These are phyloP conservation scores for Kwoniella sp. DNA, from an alignment of 768 basidiomycete genomes.

Conservation along the genomic window DNA sequence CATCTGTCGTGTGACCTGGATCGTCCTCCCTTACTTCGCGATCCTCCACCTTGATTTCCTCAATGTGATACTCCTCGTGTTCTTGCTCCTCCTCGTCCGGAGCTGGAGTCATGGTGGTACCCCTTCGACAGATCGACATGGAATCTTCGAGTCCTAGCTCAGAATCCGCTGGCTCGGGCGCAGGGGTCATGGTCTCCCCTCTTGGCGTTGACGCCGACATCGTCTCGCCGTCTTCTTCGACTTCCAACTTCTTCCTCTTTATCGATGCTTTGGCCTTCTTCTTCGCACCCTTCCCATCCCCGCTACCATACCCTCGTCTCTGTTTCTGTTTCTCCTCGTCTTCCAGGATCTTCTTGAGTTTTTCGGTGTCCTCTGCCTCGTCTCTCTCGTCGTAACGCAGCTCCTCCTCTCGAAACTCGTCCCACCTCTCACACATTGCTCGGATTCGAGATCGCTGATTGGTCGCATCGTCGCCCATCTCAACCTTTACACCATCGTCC, in stretches of 20 bases:
- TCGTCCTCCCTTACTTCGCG: not conserved
- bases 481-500: not conserved
- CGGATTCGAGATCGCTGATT: slow-evolving; percentile 57
- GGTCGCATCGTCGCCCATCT: slow-evolving; percentile 20
- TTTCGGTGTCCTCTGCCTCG: slow-evolving; percentile 19
- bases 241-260: slow-evolving; percentile 16
- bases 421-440: slow-evolving; percentile 79
- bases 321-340: slow-evolving; percentile 17
- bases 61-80: not conserved
- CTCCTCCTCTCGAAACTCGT: slow-evolving; percentile 81
- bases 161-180: not conserved
- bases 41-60: not conserved
- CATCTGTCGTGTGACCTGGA: not conserved
- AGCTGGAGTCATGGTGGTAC: not conserved
- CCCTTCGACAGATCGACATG: not conserved
- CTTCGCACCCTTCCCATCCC: not conserved
- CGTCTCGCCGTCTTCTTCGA: not conserved
- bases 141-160: not conserved
- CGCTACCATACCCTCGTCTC: slow-evolving; percentile 6
- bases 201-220: not conserved
- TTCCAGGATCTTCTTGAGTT: slow-evolving; percentile 12
- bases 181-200: not conserved
- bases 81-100: not conserved
- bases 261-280: not conserved
- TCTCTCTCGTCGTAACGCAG: slow-evolving; percentile 17